A percentile compares a stretch with the other conserved stretches of the same genome.
These are phyloP conservation scores for Labyrinthula sp. DNA, from an alignment of 352 stramenopile species.

Conservation along the genomic window DNA sequence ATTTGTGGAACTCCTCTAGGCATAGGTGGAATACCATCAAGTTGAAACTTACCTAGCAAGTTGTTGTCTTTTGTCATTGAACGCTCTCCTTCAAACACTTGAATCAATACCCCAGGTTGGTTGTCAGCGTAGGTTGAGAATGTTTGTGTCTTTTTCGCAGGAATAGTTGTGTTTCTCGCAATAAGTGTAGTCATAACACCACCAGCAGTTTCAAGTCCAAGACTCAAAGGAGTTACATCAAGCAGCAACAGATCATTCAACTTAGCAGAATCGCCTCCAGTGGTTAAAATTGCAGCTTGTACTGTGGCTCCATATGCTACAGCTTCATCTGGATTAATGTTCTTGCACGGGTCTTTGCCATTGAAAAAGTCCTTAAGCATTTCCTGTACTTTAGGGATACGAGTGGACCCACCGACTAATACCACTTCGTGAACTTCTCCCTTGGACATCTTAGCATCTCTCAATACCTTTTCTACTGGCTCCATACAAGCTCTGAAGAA, in stretches of 20 bases:
- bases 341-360: constrained; percentile 48
- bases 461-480: constrained; percentile 30
- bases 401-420: constrained; percentile 48
- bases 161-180: constrained; percentile 62
- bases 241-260: constrained; percentile 52
- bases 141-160: constrained; percentile 57
- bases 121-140: constrained; percentile 72
- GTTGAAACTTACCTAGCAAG: constrained; percentile 61
- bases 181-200: constrained; percentile 73
- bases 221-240: constrained; percentile 67
- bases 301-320: constrained; percentile 71
- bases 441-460: constrained; percentile 30
- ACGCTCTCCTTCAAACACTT: constrained; percentile 76
- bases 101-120: constrained; percentile 62
- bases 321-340: constrained; percentile 64
- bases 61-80: constrained; percentile 79
- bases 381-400: constrained; percentile 48
- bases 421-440: constrained; percentile 44
- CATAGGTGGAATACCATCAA: constrained; percentile 59
- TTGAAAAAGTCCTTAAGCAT: constrained; percentile 48
- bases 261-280: constrained; percentile 45
- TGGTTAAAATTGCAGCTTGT: constrained; percentile 82
- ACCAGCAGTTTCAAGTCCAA: constrained; percentile 64
- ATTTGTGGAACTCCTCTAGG: constrained; percentile 69
- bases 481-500: constrained; percentile 41